A percentile compares a stretch with the other conserved stretches of the same genome.
These are phyloP conservation scores for Leccinum fibrillosum DNA, from an alignment of 768 basidiomycete species.

Conservation along the genomic window DNA sequence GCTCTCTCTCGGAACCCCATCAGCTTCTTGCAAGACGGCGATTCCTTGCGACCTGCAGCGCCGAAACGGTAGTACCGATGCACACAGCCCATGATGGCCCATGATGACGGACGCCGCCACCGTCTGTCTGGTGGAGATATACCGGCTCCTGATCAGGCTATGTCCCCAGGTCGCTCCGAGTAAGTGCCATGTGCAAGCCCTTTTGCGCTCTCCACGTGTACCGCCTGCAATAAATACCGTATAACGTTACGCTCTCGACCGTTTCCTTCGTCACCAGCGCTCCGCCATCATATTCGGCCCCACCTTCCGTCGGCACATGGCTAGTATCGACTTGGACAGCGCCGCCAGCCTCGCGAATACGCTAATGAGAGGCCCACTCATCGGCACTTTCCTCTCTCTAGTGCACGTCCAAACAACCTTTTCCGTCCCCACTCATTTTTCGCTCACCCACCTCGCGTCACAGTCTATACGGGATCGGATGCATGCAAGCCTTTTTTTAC, in stretches of 20 bases:
- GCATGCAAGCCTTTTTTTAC: constrained; percentile 28
- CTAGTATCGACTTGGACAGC: neutral
- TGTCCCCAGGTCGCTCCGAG: no score
- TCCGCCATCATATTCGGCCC: neutral
- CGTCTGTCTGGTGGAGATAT: neutral
- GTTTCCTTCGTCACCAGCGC: no score
- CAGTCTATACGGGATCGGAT: constrained; percentile 29
- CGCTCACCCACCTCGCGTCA: neutral
- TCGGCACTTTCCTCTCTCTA: constrained; percentile 25
- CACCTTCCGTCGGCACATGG: neutral
- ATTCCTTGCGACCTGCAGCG: no score
- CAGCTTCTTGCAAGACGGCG: no score
- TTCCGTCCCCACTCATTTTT: neutral
- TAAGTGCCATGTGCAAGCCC: neutral
- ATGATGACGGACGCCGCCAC: neutral
- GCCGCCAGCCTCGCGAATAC: constrained; percentile 1
- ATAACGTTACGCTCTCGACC: neutral
- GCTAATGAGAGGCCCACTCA: constrained; percentile 25
- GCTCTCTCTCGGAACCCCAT: no score
- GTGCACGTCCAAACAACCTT: neutral
- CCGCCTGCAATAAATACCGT: neutral
- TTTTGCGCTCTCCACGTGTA: neutral
- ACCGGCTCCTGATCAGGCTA: neutral
- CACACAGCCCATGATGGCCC: no score
- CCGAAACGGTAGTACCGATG: no score